Base-by-base conservation (phyloP, 139 green algal species). In the Chlamydomonas sp. region DNA sequence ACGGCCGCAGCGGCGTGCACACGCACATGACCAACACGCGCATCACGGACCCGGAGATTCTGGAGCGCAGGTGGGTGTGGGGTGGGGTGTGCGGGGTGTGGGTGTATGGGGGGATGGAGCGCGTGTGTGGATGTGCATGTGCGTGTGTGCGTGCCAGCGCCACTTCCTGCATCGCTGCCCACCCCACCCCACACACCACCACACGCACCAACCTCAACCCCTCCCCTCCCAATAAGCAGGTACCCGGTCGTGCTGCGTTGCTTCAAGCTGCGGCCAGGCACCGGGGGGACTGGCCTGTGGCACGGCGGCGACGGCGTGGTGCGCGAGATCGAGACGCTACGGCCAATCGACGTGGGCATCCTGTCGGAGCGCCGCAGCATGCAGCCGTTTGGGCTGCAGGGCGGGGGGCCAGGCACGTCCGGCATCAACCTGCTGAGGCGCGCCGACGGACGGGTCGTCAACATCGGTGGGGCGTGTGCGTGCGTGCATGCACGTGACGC, bases 21-120 rank as follows among this genome's bases (percentile, higher is more conserved):
- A 95, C 86, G 0, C 94, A 99, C 89, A 99, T 99, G 94, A 99
- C 94, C 75, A 98, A 98, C 83, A 97, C 94, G 13, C 85, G 92
- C 33, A 97, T 97, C 81, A 98, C 93, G 29, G 90, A 96, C 73
- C 90, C 91, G 1, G 93, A 98, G 73, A 67, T 67, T 31, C 73
- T 98, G 33, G 93, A 98, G 83, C 69, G 89, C 2, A 37, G 60
- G 61, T 65, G 60, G 28, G 43, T 16, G 24, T 28, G 26, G 16
- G 38, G 54, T 5, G 54, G 60, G 28, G 43, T 16, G 24, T 28
- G 26, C 13, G 38, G 54, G 16, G 54, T 28, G 20, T n/a, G 54
- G 24, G 16, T 20, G 54, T 6, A 34, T 29, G 30, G 24, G 54
- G 54, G 16, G 54, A n/a, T 20, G 24, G 54, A 34, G 20, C 20